A percentile compares a stretch with the other conserved stretches of the same genome.
Evolutionary conservation across 2,329 filamentous ascomycete species (phyloP).

Genomic region (Sporothrix curviconia): DNA sequence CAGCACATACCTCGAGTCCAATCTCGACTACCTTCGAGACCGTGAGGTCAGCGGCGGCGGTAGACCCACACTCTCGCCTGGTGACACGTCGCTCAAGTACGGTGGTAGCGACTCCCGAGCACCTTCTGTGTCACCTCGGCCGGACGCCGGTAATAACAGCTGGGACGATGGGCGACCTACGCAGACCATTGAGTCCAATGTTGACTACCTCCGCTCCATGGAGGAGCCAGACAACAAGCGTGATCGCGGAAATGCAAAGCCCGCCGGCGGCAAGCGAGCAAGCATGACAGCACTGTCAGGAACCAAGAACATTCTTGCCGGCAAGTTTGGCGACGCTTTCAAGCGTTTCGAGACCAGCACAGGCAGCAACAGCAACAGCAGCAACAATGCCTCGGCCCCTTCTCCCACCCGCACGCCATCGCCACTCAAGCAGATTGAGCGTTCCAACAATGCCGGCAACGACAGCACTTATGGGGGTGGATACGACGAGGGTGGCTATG

Average conservation of each 20-base stretch:
- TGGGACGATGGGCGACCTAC: conserved; percentile 50
- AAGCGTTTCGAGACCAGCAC: conserved; percentile 67
- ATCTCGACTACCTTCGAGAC: conserved; percentile 75
- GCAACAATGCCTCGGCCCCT: conserved; percentile 24
- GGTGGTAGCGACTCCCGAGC: conserved; percentile 28
- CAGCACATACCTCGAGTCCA: conserved; percentile 78
- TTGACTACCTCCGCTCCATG: conserved; percentile 70
- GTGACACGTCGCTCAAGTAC: conserved; percentile 29
- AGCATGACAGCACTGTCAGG: conserved; percentile 67
- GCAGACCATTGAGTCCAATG: conserved; percentile 69
- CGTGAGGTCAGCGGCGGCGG: conserved; percentile 47
- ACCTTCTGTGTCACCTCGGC: conserved; percentile 41
- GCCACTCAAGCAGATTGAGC: conserved; percentile 42
- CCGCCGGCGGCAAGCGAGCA: conserved; percentile 56
- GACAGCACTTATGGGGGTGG: conserved; percentile 67
- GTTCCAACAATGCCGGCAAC: conserved; percentile 62
- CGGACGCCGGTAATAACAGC: conserved; percentile 23
- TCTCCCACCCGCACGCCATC: conserved; percentile 37
- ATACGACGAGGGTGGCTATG: conserved; percentile 59
- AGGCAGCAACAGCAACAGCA: conserved; percentile 30
- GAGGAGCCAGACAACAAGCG: conserved; percentile 33
- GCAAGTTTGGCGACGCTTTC: conserved; percentile 90
- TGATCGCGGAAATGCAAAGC: conserved; percentile 47
- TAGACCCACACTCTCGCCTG: conserved; percentile 34
- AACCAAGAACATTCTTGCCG: conserved; percentile 76